These are phyloP conservation scores for Tetragonia tetragonoides DNA, from an alignment of 148 eudicot species.

Conservation along the genomic window DNA sequence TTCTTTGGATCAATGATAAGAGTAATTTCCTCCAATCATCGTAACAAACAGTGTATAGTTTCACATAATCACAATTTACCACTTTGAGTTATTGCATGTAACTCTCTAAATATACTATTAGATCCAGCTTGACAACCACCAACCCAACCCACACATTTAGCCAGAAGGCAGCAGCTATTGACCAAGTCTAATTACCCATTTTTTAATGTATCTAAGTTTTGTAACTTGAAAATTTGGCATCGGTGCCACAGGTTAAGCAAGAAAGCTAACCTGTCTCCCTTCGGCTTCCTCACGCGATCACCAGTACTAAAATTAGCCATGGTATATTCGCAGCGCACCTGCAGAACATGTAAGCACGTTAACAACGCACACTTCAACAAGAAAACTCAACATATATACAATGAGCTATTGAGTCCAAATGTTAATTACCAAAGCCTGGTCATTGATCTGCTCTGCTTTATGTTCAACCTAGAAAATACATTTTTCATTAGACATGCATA, in stretches of 20 bases:
- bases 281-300: constrained; percentile 87
- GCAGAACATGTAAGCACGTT: constrained; percentile 7
- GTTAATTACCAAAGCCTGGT: constrained; percentile 76
- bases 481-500: constrained; percentile 6
- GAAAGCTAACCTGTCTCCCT: constrained; percentile 79
- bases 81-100: neutral
- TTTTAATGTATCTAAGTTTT: neutral
- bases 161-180: neutral
- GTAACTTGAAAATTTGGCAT: neutral
- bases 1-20: neutral
- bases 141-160: neutral
- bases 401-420: neutral
- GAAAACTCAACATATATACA: neutral
- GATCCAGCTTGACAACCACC: neutral
- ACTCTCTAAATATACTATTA: neutral
- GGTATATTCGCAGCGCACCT: constrained; percentile 92
- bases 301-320: constrained; percentile 99
- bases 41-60: neutral
- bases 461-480: constrained; percentile 62
- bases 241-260: neutral
- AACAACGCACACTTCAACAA: neutral
- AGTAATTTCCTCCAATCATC: neutral
- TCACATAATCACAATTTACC: neutral
- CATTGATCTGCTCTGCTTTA: constrained; percentile 64
- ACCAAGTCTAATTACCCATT: neutral